Evolutionary conservation across 2,329 filamentous ascomycete species (phyloP).

Genomic region (Conoideocrella luteorostrata): DNA sequence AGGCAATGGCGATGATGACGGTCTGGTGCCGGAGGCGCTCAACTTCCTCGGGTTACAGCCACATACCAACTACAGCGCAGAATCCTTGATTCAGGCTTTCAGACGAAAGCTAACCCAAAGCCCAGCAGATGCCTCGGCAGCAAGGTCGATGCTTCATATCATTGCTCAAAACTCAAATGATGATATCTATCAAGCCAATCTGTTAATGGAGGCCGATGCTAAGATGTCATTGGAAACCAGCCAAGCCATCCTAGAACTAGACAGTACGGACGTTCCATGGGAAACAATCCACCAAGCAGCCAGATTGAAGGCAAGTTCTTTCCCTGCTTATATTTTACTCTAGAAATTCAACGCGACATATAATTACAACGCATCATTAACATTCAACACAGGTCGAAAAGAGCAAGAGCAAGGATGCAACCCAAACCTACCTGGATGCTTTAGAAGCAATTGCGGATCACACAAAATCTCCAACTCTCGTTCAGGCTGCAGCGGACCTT

Average conservation of each 20-base stretch:
- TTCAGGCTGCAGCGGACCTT: constrained; percentile 20
- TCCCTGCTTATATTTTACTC: neutral
- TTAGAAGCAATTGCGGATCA: constrained; percentile 29
- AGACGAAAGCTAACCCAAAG: constrained; percentile 24
- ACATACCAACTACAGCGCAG: constrained; percentile 28
- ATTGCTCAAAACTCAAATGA: constrained; percentile 28
- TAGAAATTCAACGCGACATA: neutral
- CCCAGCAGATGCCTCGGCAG: constrained; percentile 24
- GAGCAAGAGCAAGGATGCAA: constrained; percentile 22
- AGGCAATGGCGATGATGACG: constrained; percentile 22
- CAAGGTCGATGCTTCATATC: constrained; percentile 26
- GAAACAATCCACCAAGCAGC: constrained; percentile 18
- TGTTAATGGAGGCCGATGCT: constrained; percentile 27
- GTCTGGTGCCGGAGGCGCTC: constrained; percentile 25
- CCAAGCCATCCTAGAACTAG: constrained; percentile 24
- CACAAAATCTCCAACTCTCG: constrained; percentile 15
- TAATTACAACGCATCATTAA: constrained; percentile 6
- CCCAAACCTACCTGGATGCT: constrained; percentile 26
- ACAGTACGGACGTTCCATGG: constrained; percentile 16
- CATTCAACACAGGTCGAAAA: constrained; percentile 19
- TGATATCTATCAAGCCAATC: constrained; percentile 25
- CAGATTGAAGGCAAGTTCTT: constrained; percentile 21
- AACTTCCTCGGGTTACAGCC: constrained; percentile 28
- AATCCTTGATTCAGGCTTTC: constrained; percentile 29
- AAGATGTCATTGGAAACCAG: constrained; percentile 31